A percentile compares a stretch with the other conserved stretches of the same genome.
Conservation (phyloP, 495 filamentous ascomycete genomes). For the Haplographium delicatum region DNA sequence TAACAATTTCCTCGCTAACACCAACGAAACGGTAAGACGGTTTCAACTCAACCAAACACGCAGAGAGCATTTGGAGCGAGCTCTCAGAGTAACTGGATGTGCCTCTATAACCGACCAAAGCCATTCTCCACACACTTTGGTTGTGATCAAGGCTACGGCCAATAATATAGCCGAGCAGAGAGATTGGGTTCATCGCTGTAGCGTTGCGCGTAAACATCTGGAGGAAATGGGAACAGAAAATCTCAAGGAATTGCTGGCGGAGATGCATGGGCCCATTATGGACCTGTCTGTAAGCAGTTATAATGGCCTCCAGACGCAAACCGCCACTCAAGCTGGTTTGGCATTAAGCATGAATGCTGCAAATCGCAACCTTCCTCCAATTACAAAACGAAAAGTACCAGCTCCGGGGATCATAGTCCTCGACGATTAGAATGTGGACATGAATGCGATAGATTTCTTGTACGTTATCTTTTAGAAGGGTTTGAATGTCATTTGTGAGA, state of each 20-base stretch:
- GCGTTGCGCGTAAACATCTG: neutral
- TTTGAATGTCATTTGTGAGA: too few species aligned
- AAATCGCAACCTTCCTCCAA: slow-evolving; percentile 3
- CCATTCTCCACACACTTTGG: too few species aligned
- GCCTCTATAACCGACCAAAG: too few species aligned
- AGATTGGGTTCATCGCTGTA: neutral
- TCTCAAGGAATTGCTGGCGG: slow-evolving; percentile 2
- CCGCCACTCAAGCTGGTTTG: neutral
- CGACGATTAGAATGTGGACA: slow-evolving; percentile 3
- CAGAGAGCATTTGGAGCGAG: too few species aligned
- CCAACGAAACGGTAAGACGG: neutral
- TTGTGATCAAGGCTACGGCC: neutral
- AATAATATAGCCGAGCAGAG: neutral
- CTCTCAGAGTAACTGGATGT: too few species aligned
- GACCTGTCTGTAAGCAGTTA: neutral
- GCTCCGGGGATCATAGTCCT: neutral
- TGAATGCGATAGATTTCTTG: too few species aligned
- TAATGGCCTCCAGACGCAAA: neutral
- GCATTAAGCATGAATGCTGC: neutral
- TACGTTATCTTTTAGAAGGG: too few species aligned
- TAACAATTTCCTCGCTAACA: slow-evolving; percentile 11
- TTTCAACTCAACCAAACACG: too few species aligned
- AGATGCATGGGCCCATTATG: neutral
- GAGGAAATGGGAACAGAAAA: neutral
- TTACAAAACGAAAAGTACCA: slow-evolving; percentile 1